Conservation (phyloP, 2,329 filamentous ascomycete species). For the Corynespora cassiicola region DNA sequence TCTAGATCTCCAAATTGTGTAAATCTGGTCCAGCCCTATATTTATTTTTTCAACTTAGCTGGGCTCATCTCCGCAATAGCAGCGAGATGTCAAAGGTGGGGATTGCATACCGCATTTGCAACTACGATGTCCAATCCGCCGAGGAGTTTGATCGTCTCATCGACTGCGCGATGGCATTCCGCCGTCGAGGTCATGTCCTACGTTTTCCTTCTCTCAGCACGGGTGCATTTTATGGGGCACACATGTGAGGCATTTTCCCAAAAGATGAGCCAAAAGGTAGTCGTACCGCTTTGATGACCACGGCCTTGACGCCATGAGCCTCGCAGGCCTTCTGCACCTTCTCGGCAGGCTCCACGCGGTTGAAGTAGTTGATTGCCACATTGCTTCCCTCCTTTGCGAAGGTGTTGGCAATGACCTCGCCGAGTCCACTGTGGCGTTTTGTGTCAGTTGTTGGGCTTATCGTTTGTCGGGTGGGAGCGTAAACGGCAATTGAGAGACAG, state of each 20-base stretch:
- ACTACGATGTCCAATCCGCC: slow-evolving; percentile 79
- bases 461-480: too few species aligned
- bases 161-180: slow-evolving; percentile 66
- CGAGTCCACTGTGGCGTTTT: slow-evolving; percentile 71
- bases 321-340: slow-evolving; percentile 64
- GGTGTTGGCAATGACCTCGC: slow-evolving; percentile 69
- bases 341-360: slow-evolving; percentile 65
- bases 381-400: slow-evolving; percentile 74
- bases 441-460: too few species aligned
- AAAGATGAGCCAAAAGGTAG: too few species aligned
- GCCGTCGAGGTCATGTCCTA: slow-evolving; percentile 67
- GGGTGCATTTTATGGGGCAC: too few species aligned
- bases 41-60: too few species aligned
- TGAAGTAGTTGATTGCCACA: slow-evolving; percentile 76
- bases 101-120: slow-evolving; percentile 68
- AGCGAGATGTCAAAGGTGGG: background rate
- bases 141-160: slow-evolving; percentile 64
- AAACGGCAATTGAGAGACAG: too few species aligned
- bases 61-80: slow-evolving; percentile 1
- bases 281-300: slow-evolving; percentile 66
- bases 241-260: too few species aligned
- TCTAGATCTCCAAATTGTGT: slow-evolving; percentile 64
- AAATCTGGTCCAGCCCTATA: slow-evolving; percentile 68
- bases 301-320: slow-evolving; percentile 57
- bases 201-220: slow-evolving; percentile 1